Evolutionary conservation across 108 stramenopile species (phyloP), one percentile per base, ranked within the genome.

Genomic region (Skeletonema grethae): DNA sequence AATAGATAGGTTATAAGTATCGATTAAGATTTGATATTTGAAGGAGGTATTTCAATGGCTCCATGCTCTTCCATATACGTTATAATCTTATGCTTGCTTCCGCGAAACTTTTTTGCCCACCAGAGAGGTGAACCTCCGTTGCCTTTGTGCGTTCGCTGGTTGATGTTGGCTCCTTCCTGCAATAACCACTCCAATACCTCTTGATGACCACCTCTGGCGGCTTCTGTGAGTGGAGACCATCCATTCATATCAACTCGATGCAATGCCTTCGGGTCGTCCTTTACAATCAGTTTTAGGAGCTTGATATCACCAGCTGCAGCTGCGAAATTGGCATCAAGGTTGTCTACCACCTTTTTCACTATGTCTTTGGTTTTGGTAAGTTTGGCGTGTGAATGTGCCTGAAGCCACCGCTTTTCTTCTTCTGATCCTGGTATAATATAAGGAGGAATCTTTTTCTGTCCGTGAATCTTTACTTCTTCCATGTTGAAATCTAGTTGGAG

Each of bases 201-300:
- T 1, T 82, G 70, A 39, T 88, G 63, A 20, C 90, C 94, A 61
- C 82, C 77, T n/a, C 94, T 75, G 4, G 87, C 91, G 12, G 94
- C 94, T 61, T 95, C 94, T 69, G 92, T 91, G 38, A 95, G 31
- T 22, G 94, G 88, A 41, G 74, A 69, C 94, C 94, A 95, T 31
- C 88, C 90, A 77, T 95, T 95, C 3, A 63, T 60, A 69, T 95
- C 94, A 24, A 69, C 62, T 56, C 80, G 74, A 66, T 79, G 75
- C 3, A 95, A 56, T n/a, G 63, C 13, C 13, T 69, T 24, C 22
- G 73, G 82, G 58, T 93, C 77, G 0, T 56, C 45, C 36, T 69
- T 38, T 18, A 73, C 86, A 24, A 90, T 74, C 31, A 64, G 70
- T 58, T 86, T 74, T 18, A 91, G 69, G 1, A 64, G 30, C 18